Evolutionary conservation across 352 stramenopile species (phyloP).

Genomic region (Phytophthora sp.): DNA sequence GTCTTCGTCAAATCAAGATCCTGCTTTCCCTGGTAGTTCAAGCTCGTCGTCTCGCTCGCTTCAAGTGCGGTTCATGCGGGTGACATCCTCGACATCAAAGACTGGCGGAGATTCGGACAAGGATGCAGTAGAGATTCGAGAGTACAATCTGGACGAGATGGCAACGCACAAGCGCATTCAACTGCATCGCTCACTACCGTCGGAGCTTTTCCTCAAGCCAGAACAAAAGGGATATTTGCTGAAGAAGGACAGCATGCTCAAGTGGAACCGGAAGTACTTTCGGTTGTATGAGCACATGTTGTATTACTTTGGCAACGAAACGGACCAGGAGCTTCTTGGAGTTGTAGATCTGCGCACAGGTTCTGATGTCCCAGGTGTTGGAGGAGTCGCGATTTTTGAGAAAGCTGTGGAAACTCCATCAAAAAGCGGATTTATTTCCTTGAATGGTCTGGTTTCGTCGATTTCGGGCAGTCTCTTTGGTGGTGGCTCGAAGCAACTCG

Average conservation of each 20-base stretch:
- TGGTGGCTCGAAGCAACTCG: slow-evolving; percentile 53
- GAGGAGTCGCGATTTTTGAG: slow-evolving; percentile 85
- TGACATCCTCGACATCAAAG: slow-evolving; percentile 75
- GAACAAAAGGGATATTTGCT: slow-evolving; percentile 83
- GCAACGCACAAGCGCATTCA: slow-evolving; percentile 80
- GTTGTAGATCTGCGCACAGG: slow-evolving; percentile 82
- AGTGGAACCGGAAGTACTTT: slow-evolving; percentile 92
- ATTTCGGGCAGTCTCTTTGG: slow-evolving; percentile 83
- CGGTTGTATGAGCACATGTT: slow-evolving; percentile 88
- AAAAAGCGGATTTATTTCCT: slow-evolving; percentile 73
- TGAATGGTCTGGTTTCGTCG: slow-evolving; percentile 84
- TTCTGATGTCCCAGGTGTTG: slow-evolving; percentile 71
- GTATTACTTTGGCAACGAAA: slow-evolving; percentile 89
- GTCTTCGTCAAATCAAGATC: slow-evolving; percentile 64
- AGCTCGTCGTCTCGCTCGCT: slow-evolving; percentile 69
- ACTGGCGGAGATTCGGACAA: slow-evolving; percentile 64
- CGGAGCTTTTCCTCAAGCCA: slow-evolving; percentile 77
- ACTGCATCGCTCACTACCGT: slow-evolving; percentile 81
- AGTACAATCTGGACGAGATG: slow-evolving; percentile 91
- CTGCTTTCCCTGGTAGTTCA: slow-evolving; percentile 61
- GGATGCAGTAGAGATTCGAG: slow-evolving; percentile 82
- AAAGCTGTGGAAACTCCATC: slow-evolving; percentile 61
- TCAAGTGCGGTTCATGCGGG: slow-evolving; percentile 89
- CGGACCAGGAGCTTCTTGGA: slow-evolving; percentile 82
- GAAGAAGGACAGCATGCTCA: slow-evolving; percentile 90